Base-by-base conservation (phyloP, 139 green algal species). In the Tetraselmis chui region DNA sequence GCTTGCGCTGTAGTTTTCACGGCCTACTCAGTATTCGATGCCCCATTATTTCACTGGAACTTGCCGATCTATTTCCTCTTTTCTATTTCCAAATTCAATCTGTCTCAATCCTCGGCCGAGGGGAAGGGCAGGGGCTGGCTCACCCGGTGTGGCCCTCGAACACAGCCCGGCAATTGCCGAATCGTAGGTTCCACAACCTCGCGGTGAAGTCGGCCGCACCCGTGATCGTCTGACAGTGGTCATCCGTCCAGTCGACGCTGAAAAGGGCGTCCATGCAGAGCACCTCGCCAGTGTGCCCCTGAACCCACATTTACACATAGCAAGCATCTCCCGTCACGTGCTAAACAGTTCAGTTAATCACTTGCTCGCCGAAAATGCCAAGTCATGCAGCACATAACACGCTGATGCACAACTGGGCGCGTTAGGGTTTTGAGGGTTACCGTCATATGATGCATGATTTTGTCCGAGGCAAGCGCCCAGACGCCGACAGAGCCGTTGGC, bases 171-270 rank as follows among this genome's bases (percentile, higher is more conserved):
- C 45, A 67, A 18, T 5, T 67, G 45, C 45, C 45, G 18, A 25
- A 67, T 23, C 82, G 74, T 74, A 87, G 77, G 76, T 90, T 86
- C 94, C 94, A 97, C 32, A 95, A 87, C 0, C 92, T 86, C 0
- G 87, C 88, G 0, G 91, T 94, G 31, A 77, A 75, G 86, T 97
- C 94, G 75, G 95, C 93, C 1, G 83, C 88, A 29, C 83, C 76
- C 2, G 92, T 97, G 0, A 96, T 67, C 11, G 45, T 67, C 45
- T 67, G 45, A 18, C 45, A 67, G 18, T 67, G 45, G 18, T 67
- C 45, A 18, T 67, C 45, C 11, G 45, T 67, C 45, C 45, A 67
- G 11, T 67, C 45, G 11, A 67, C 45, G 45, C 18, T 67, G 45
- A 67, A 67, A 18, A 5, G 18, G 18, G 45, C 45, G 45, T 67